phyloP scores from a whole-genome alignment of 2,329 filamentous ascomycete species.

The Trichoderma koningiopsis region DNA sequence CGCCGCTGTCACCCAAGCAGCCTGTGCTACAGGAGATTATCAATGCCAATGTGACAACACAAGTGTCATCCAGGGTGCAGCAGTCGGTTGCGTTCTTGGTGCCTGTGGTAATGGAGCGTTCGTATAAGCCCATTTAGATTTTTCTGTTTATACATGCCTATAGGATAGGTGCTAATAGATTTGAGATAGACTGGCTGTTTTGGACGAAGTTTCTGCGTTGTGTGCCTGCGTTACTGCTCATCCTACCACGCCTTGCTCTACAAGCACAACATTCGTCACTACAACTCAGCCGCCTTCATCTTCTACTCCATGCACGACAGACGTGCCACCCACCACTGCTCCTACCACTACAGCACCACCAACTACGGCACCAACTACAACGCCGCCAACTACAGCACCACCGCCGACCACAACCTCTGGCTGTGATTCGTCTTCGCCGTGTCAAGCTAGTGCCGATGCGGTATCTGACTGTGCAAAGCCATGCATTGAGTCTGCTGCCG shows the following conservation, averaged over 20 bases:
- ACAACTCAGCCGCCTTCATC: not conserved
- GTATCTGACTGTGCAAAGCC: slow-evolving; percentile 27
- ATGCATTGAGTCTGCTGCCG: slow-evolving; percentile 29
- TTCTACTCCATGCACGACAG: slow-evolving; percentile 1
- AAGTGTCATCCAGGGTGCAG: slow-evolving; percentile 31
- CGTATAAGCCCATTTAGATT: not conserved
- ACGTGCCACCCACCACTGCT: slow-evolving; percentile 10
- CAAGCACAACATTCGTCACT: not conserved
- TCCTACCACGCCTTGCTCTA: slow-evolving; percentile 28
- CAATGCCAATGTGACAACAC: slow-evolving; percentile 33
- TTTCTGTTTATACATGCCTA: not conserved
- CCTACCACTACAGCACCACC: not conserved
- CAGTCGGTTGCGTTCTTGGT: slow-evolving; percentile 30
- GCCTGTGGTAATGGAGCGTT: slow-evolving; percentile 29
- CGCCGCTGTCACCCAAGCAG: slow-evolving; percentile 31
- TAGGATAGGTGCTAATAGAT: not conserved
- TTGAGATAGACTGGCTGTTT: slow-evolving; percentile 24
- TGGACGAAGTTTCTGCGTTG: slow-evolving; percentile 30
- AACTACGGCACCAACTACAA: not conserved
- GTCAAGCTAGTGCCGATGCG: slow-evolving; percentile 25
- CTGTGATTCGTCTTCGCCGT: slow-evolving; percentile 9
- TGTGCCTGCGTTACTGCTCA: slow-evolving; percentile 33
- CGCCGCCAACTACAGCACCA: not conserved
- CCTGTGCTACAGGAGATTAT: slow-evolving; percentile 32
- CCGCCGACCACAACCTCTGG: not conserved